Base-by-base conservation (phyloP, 768 basidiomycete genomes). In the Phylloporus arenicola region DNA sequence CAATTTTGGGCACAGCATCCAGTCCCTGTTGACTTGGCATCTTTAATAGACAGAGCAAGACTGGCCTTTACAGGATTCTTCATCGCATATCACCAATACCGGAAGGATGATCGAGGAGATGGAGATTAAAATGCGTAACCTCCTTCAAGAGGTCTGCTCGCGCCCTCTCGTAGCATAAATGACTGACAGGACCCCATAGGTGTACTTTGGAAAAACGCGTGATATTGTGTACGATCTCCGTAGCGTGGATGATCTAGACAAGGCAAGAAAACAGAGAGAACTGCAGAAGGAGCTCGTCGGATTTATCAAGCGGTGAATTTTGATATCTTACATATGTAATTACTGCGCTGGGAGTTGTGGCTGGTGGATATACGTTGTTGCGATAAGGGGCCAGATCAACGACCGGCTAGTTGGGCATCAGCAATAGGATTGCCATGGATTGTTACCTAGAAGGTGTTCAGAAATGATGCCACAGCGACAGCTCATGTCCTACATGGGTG, bases 61-160 rank as follows among this genome's bases (percentile, higher is more conserved):
- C 65, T 86, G 79, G 70, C 82, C 91, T 22, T 63, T 96, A 45
- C 84, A 88, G 31, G 88, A 89, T 57, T 65, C 78, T 37, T 79
- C 84, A 19, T 86, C 89, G 37, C 96, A 99, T 70, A 87, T 99
- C 51, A 80, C 83, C 38, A 98, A 98, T 68, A 85, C 86, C n/a
- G 96, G 96, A 5, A 80, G 79, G 57, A 87, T 97, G 84, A 85
- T 99, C 55, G 96, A 99, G 69, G 96, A 98, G 56, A 94, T 95
- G 91, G 96, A 99, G 71, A 92, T 94, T 67, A 98, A 98, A 74
- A 93, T 98, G 92, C 81, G 96, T 34, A 96, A 96, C 68, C 73
- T 92, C 49, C 75, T 99, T 43, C 88, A 92, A 69, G 91, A 93
- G 75, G 90, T 83, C 52, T 41, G 72, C 35, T 22, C 50, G 27